A percentile compares a stretch with the other conserved stretches of the same genome.
phyloP scores from a whole-genome alignment of 768 basidiomycete genomes.

The Filobasidium wieringae region DNA sequence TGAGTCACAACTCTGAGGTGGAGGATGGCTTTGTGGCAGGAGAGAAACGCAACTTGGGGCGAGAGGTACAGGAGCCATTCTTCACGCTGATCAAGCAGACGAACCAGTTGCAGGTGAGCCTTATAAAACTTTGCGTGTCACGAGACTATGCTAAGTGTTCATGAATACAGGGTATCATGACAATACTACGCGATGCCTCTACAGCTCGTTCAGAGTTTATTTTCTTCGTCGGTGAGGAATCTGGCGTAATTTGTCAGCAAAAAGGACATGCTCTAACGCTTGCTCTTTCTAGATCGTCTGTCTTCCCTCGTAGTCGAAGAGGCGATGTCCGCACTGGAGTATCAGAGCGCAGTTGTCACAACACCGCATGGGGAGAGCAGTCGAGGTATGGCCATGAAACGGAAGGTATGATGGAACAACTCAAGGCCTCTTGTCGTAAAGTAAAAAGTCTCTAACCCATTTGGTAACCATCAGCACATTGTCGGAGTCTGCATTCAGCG shows the following conservation, averaged over 20 bases:
- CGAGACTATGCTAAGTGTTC: neutral
- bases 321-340: conserved; percentile 73
- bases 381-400: conserved; percentile 2
- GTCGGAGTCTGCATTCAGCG: conserved; percentile 84
- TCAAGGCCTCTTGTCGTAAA: neutral
- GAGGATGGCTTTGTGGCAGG: conserved; percentile 16
- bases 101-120: conserved; percentile 59
- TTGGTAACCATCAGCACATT: conserved; percentile 49
- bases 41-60: conserved; percentile 46
- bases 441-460: neutral
- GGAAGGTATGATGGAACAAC: neutral
- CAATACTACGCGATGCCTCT: conserved; percentile 62
- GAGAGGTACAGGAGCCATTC: neutral
- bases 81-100: conserved; percentile 56
- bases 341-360: conserved; percentile 45
- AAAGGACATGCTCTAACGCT: neutral
- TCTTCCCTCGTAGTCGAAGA: conserved; percentile 73
- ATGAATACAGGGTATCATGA: conserved; percentile 67
- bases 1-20: conserved; percentile 40
- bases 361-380: conserved; percentile 51
- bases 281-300: conserved; percentile 50
- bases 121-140: conserved; percentile 1
- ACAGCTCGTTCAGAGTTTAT: conserved; percentile 75
- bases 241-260: neutral
- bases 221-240: conserved; percentile 51